A percentile compares a stretch with the other conserved stretches of the same genome.
Conservation (phyloP, 805 yeast species). For the Komagataella kurtzmanii region DNA sequence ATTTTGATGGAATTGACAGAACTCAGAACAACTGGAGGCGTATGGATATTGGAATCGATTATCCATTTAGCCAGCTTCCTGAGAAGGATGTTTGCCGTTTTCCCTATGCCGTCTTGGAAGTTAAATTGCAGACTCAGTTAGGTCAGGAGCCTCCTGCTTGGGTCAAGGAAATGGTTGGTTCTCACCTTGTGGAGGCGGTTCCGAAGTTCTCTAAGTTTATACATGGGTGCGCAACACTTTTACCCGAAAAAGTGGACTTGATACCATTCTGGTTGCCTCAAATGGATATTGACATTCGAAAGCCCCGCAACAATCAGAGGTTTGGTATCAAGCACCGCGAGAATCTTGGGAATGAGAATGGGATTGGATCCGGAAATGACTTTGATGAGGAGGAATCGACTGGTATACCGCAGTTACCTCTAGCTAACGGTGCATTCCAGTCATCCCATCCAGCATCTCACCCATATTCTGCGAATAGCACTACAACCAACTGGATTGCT, state of each 20-base stretch:
- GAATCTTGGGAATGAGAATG: conserved; percentile 3
- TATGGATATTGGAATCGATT: conserved; percentile 96
- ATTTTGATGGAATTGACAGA: conserved; percentile 86
- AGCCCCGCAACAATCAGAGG: conserved; percentile 52
- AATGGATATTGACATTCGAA: conserved; percentile 90
- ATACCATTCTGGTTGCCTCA: conserved; percentile 98
- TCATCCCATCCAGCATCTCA: neutral
- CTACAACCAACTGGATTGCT: conserved; percentile 1
- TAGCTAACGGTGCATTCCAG: conserved; percentile 8
- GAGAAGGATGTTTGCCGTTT: conserved; percentile 82
- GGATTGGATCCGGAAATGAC: conserved; percentile 35
- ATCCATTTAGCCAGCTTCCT: conserved; percentile 80
- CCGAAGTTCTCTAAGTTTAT: conserved; percentile 96
- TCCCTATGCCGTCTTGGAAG: conserved; percentile 96
- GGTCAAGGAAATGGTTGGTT: conserved; percentile 85
- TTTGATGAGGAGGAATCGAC: conserved; percentile 60
- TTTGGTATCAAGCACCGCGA: conserved; percentile 44
- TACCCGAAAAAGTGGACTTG: conserved; percentile 70
- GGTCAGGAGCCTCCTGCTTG: conserved; percentile 99
- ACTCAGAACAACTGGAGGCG: conserved; percentile 95
- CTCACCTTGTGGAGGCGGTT: conserved; percentile 94
- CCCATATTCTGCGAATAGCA: neutral
- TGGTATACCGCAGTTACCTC: conserved; percentile 13
- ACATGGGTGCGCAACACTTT: conserved; percentile 88
- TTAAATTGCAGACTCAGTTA: conserved; percentile 90